Conservation (phyloP, 2,329 filamentous ascomycete genomes). For the Talaromyces sp. region DNA sequence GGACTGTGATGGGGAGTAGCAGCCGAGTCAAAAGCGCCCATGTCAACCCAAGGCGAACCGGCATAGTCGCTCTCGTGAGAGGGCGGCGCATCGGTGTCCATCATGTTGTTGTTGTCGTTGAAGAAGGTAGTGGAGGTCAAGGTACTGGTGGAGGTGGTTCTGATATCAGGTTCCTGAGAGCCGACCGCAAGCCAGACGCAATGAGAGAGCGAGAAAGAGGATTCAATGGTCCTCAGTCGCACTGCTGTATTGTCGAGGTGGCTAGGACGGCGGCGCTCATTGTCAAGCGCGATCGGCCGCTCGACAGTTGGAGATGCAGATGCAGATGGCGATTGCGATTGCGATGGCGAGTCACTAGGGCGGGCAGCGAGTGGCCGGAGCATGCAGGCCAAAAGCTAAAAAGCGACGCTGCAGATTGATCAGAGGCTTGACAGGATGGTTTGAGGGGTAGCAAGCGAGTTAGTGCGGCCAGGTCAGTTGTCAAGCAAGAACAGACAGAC, state of each 20-base stretch:
- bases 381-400: slow-evolving; percentile 12
- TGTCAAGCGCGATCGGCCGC: background rate
- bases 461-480: background rate
- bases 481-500: background rate
- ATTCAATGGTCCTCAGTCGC: background rate
- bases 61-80: slow-evolving; percentile 41
- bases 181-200: background rate
- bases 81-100: slow-evolving; percentile 44
- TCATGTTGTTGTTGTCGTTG: slow-evolving; percentile 18
- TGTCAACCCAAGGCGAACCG: slow-evolving; percentile 43
- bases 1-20: slow-evolving; percentile 60
- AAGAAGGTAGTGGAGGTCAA: background rate
- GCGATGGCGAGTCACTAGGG: background rate
- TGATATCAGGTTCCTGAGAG: background rate
- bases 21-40: slow-evolving; percentile 38
- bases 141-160: background rate
- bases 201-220: background rate
- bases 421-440: background rate
- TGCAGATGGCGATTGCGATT: background rate
- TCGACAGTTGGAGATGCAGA: background rate
- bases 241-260: background rate
- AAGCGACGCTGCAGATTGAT: slow-evolving; percentile 22
- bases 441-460: background rate
- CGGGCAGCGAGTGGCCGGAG: background rate
- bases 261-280: background rate